Conservation (phyloP, 768 basidiomycete species). For the Auriscalpium orientale region DNA sequence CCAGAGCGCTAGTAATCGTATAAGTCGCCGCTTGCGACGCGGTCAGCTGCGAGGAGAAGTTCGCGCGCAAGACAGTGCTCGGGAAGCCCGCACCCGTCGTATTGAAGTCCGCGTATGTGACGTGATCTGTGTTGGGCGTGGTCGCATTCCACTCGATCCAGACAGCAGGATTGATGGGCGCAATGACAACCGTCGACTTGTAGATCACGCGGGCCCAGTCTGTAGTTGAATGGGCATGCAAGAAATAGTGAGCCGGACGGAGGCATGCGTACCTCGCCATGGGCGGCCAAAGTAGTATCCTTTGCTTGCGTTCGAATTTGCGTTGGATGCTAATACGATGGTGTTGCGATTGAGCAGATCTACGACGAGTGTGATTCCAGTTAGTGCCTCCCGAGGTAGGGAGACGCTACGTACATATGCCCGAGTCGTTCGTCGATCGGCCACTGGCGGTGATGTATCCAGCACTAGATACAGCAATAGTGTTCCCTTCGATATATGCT, state of each 20-base stretch:
- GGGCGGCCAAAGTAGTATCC: constrained; percentile 40
- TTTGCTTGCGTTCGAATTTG: constrained; percentile 29
- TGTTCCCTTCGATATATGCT: constrained; percentile 43
- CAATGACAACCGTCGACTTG: constrained; percentile 36
- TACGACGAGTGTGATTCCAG: constrained; percentile 4
- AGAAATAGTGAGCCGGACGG: not conserved
- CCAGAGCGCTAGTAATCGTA: not conserved
- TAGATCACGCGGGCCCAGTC: constrained; percentile 44
- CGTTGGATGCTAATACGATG: constrained; percentile 34
- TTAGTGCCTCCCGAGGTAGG: too few relatives aligned
- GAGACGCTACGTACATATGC: constrained; percentile 33
- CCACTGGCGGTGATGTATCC: constrained; percentile 46
- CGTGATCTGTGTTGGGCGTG: constrained; percentile 32
- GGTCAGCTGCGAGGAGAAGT: not conserved
- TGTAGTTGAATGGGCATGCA: constrained; percentile 6
- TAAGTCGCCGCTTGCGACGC: not conserved
- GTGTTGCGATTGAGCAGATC: constrained; percentile 40
- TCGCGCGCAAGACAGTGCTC: not conserved
- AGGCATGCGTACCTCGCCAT: constrained; percentile 32
- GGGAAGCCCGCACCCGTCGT: constrained; percentile 5
- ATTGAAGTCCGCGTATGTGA: constrained; percentile 29
- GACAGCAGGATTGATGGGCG: constrained; percentile 32
- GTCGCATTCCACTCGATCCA: constrained; percentile 40
- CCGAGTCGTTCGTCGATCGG: constrained; percentile 34
- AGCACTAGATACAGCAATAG: constrained; percentile 35